Percentiles rank a stretch among this genome's conserved stretches.
Evolutionary conservation across 139 green algal genomes (phyloP).

Genomic region (Picochlorum sp.): DNA sequence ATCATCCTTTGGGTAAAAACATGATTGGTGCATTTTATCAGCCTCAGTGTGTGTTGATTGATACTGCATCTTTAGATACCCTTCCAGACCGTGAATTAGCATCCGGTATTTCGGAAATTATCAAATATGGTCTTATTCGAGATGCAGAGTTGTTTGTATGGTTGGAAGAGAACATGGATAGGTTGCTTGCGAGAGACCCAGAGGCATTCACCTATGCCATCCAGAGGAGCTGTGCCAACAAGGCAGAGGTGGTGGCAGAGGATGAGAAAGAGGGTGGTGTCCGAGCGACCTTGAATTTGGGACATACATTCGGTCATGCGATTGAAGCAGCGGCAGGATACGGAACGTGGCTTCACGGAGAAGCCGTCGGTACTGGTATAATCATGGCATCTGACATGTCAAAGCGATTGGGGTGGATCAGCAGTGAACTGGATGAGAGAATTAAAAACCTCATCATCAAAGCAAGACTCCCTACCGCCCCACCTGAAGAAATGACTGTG

Average conservation of each 20-base stretch:
- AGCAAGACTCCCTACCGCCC: constrained; percentile 55
- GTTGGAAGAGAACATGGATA: constrained; percentile 88
- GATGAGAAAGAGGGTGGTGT: constrained; percentile 95
- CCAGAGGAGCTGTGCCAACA: constrained; percentile 93
- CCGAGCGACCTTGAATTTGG: constrained; percentile 94
- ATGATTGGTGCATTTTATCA: constrained; percentile 96
- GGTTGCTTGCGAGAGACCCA: constrained; percentile 69
- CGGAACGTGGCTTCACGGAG: constrained; percentile 82
- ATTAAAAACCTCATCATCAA: constrained; percentile 54
- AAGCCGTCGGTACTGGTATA: constrained; percentile 90
- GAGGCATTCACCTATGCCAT: constrained; percentile 84
- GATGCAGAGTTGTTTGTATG: constrained; percentile 91
- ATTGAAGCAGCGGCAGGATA: constrained; percentile 80
- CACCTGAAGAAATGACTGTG: constrained; percentile 63
- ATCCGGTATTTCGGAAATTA: constrained; percentile 88
- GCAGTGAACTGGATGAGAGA: constrained; percentile 56
- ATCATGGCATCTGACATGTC: constrained; percentile 95
- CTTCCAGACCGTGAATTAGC: constrained; percentile 88
- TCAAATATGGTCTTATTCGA: constrained; percentile 98
- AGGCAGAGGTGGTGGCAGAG: constrained; percentile 83
- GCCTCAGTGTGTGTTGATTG: constrained; percentile 81
- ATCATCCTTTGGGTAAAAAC: constrained; percentile 98
- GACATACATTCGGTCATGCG: constrained; percentile 98
- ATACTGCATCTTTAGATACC: constrained; percentile 79
- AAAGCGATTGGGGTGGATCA: constrained; percentile 85